Percentiles rank a stretch among this genome's conserved stretches.
Conservation (phyloP, 495 filamentous ascomycete genomes). For the Penicillium fimorum region DNA sequence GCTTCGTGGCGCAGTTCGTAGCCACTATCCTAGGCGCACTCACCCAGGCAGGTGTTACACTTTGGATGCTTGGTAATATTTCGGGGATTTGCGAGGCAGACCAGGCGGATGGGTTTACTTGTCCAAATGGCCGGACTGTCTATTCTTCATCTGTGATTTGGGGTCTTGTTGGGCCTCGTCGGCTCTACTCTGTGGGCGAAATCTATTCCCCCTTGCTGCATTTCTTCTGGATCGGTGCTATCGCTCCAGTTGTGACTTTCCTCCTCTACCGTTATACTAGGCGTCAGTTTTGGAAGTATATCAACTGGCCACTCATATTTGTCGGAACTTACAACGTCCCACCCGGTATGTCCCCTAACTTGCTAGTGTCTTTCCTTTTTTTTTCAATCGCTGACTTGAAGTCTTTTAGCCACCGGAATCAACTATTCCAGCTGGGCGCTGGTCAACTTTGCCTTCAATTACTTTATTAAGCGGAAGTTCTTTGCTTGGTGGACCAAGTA, state of each 20-base stretch:
- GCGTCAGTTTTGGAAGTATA: conserved; percentile 35
- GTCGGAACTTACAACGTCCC: conserved; percentile 45
- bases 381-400: neutral
- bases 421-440: conserved; percentile 51
- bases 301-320: conserved; percentile 49
- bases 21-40: conserved; percentile 41
- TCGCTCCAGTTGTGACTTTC: conserved; percentile 32
- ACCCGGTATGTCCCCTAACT: conserved; percentile 22
- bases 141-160: conserved; percentile 43
- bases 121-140: conserved; percentile 41
- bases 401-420: conserved; percentile 42
- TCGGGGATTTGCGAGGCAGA: conserved; percentile 33
- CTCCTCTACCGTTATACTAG: conserved; percentile 37
- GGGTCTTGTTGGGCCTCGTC: conserved; percentile 41
- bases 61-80: conserved; percentile 44
- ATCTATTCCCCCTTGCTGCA: conserved; percentile 30
- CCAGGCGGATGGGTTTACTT: conserved; percentile 39
- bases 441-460: conserved; percentile 47
- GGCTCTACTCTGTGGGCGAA: conserved; percentile 23
- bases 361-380: neutral
- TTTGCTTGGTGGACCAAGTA: conserved; percentile 45
- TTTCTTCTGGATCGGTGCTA: conserved; percentile 40
- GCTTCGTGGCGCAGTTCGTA: conserved; percentile 39
- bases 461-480: conserved; percentile 36
- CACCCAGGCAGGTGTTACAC: conserved; percentile 40